Percentiles rank a stretch among this genome's conserved stretches.
phyloP scores from a whole-genome alignment of 495 filamentous ascomycete species.

The Daldinia decipiens region DNA sequence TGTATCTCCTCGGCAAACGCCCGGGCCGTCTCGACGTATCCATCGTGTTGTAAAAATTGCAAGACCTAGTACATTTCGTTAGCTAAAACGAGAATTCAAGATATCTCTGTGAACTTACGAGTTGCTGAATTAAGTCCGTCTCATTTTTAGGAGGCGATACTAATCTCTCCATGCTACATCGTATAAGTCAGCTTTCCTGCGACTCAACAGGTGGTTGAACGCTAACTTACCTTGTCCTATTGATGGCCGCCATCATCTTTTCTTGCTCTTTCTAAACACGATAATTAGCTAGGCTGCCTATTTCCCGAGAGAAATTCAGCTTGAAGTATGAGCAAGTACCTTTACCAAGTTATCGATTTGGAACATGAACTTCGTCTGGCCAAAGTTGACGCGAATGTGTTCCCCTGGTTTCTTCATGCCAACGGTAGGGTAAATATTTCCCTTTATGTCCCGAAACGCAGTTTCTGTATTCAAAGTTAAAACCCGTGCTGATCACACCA shows the following conservation, averaged over 20 bases:
- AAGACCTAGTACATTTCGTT: conserved; percentile 64
- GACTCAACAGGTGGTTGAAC: not conserved
- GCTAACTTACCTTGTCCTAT: conserved; percentile 47
- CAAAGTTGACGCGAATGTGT: conserved; percentile 89
- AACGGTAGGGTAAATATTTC: conserved; percentile 82
- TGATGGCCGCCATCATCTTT: conserved; percentile 59
- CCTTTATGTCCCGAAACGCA: conserved; percentile 82
- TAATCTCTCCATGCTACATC: conserved; percentile 42
- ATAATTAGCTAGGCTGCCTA: conserved; percentile 36
- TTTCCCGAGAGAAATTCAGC: not conserved
- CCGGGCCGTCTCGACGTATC: conserved; percentile 93
- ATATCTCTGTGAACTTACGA: conserved; percentile 53
- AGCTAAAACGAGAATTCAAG: conserved; percentile 6
- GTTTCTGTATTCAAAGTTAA: conserved; percentile 62
- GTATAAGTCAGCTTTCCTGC: conserved; percentile 28
- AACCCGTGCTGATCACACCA: not conserved
- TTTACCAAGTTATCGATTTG: conserved; percentile 90
- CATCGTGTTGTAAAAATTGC: conserved; percentile 93
- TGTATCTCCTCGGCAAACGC: conserved; percentile 88
- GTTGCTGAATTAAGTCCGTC: conserved; percentile 78
- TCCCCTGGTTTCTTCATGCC: conserved; percentile 94
- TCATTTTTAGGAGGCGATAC: conserved; percentile 70
- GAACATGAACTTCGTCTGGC: conserved; percentile 87
- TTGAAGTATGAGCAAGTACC: conserved; percentile 58
- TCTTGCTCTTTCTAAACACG: conserved; percentile 66